These are phyloP conservation scores for Tylopilus felleus DNA, from an alignment of 768 basidiomycete species.

Conservation along the genomic window DNA sequence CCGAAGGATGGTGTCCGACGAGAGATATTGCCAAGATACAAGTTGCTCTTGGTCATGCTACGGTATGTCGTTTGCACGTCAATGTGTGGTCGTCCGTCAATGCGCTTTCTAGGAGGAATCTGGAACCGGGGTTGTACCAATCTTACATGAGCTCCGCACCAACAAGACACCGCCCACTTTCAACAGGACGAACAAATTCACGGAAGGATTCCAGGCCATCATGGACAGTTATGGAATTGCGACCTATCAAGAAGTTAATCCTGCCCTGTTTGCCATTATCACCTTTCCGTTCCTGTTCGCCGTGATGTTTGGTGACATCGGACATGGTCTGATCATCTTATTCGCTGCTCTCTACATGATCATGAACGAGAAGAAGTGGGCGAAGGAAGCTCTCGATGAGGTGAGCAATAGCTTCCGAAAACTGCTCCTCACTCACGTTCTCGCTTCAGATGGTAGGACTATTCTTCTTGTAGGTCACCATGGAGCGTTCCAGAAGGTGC, in stretches of 20 bases:
- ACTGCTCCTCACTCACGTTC: constrained; percentile 5
- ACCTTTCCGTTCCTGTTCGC: constrained; percentile 99
- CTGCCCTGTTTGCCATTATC: constrained; percentile 85
- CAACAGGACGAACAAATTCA: constrained; percentile 93
- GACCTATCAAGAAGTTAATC: constrained; percentile 94
- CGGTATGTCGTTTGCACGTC: constrained; percentile 42
- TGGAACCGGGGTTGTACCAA: constrained; percentile 88
- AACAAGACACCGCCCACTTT: constrained; percentile 94
- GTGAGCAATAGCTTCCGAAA: constrained; percentile 35
- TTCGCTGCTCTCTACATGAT: constrained; percentile 82
- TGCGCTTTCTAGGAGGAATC: constrained; percentile 65
- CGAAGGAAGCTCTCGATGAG: constrained; percentile 71
- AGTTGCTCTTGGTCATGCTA: constrained; percentile 82
- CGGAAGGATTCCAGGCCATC: constrained; percentile 94
- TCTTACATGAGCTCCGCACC: constrained; percentile 86
- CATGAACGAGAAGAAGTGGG: constrained; percentile 74
- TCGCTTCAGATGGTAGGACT: constrained; percentile 66
- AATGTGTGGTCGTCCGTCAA: background rate
- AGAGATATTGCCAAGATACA: constrained; percentile 87
- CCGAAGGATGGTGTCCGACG: constrained; percentile 97
- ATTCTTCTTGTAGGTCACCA: constrained; percentile 82
- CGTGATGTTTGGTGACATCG: constrained; percentile 99
- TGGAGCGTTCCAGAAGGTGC: background rate
- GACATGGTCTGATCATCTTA: constrained; percentile 86
- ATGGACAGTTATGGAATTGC: constrained; percentile 98